Evolutionary conservation across 2,329 filamentous ascomycete species (phyloP).

Genomic region (Pleoardoris graminearum): DNA sequence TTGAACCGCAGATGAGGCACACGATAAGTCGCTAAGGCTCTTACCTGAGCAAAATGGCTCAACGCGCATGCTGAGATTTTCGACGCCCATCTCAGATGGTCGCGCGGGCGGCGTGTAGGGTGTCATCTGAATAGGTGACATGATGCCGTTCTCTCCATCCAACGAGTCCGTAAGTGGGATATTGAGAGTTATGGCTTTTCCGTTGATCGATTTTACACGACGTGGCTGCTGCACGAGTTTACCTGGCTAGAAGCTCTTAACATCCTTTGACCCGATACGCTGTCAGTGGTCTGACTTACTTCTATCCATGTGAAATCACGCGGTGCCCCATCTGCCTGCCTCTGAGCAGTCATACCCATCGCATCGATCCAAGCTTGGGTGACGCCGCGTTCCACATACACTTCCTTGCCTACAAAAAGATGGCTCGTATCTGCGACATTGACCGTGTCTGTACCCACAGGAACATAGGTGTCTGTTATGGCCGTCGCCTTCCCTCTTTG

Average conservation of each 20-base stretch:
- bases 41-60: constrained; percentile 11
- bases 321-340: neutral
- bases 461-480: constrained; percentile 11
- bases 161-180: constrained; percentile 15
- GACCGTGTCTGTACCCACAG: constrained; percentile 7
- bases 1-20: constrained; percentile 2
- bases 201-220: constrained; percentile 4
- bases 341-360: constrained; percentile 12
- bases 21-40: constrained; percentile 4
- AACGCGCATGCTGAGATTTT: constrained; percentile 14
- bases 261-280: no score
- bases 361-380: constrained; percentile 12
- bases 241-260: neutral
- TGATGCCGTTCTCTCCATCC: constrained; percentile 3
- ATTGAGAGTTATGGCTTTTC: constrained; percentile 12
- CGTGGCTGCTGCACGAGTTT: constrained; percentile 12
- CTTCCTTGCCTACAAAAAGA: constrained; percentile 5
- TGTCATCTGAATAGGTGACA: constrained; percentile 11
- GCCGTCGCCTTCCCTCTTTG: constrained; percentile 1
- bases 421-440: constrained; percentile 6
- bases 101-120: constrained; percentile 10
- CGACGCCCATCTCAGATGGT: constrained; percentile 13
- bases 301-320: neutral
- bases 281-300: neutral
- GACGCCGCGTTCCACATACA: constrained; percentile 10